Base-by-base conservation (phyloP, 164 flowering plant species). In the Euptelea pleiosperma region DNA sequence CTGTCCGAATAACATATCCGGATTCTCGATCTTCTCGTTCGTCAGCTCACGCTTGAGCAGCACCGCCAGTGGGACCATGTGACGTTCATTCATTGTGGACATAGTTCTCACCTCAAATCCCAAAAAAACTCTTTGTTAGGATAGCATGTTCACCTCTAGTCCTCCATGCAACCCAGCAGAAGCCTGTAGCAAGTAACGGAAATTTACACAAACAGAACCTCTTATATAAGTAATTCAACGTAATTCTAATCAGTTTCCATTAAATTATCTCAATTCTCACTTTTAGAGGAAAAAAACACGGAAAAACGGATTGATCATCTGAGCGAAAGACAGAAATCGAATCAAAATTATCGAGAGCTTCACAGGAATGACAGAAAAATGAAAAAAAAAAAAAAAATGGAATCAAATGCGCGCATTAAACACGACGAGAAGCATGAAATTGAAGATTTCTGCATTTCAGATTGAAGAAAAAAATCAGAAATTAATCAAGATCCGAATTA, bases 11-110 rank as follows among this genome's bases (percentile, higher is more conserved):
- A 42, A n/a, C n/a, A 89, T 67, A 37, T 91, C 96, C 0, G 98
- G 98, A 42, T 67, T 87, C 69, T 91, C 99, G 29, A 78, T 72
- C 79, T 81, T 94, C 80, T 89, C 98, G 46, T 61, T 76, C 0
- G 88, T 79, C 66, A 80, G 70, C 74, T 94, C 99, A 5, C 98
- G 81, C 72, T 76, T 83, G 6, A 94, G 72, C 60, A 94, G 73
- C 68, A 89, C 89, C 19, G 92, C 87, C 3, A 94, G 76, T 12
- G 98, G 98, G 44, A 91, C 84, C 63, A 88, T 78, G 3, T 87
- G 91, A 67, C 79, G 91, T 10, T 84, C 92, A 65, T 70, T 70
- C 69, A 67, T 84, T 9, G 78, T 18, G 55, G 80, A 65, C 95
- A 89, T 87, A 61, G 45, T 77, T 71, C 57, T 8, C 58, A n/a